Evolutionary conservation across 2,329 filamentous ascomycete species (phyloP).

Genomic region (Claviceps fusiformis): DNA sequence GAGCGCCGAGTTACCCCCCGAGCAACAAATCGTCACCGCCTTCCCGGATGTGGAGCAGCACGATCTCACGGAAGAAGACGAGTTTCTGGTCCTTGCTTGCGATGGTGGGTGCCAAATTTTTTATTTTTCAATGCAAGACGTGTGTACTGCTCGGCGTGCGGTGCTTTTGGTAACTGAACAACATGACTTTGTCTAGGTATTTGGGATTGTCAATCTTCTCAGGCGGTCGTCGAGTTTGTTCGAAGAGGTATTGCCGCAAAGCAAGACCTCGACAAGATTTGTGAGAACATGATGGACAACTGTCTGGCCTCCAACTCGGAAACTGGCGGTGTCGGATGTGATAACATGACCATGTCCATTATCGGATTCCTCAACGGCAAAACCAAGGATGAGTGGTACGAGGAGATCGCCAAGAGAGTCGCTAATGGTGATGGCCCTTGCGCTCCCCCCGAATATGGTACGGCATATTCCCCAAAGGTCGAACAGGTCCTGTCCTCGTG

Average conservation of each 20-base stretch:
- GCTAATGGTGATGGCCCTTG: conserved; percentile 95
- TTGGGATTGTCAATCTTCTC: conserved; percentile 98
- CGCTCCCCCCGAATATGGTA: conserved; percentile 98
- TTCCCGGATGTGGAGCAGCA: conserved; percentile 90
- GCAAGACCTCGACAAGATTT: conserved; percentile 88
- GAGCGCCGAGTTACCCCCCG: conserved; percentile 89
- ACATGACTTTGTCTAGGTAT: conserved; percentile 50
- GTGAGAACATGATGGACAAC: conserved; percentile 99
- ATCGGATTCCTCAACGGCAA: conserved; percentile 81
- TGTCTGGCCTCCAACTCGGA: conserved; percentile 96
- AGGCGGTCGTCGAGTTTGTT: conserved; percentile 94
- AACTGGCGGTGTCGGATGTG: conserved; percentile 92
- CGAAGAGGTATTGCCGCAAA: conserved; percentile 91
- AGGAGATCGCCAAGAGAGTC: conserved; percentile 85
- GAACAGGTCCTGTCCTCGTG: conserved; percentile 4
- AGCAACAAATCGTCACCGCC: conserved; percentile 96
- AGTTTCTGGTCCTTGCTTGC: conserved; percentile 87
- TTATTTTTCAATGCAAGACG: background rate
- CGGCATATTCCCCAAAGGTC: conserved; percentile 34
- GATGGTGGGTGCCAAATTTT: conserved; percentile 50
- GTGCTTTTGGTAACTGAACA: background rate
- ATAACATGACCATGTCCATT: conserved; percentile 98
- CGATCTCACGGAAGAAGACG: conserved; percentile 82
- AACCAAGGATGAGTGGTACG: conserved; percentile 96
- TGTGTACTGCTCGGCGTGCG: background rate